These are phyloP conservation scores for Blastocystis sp. DNA, from an alignment of 352 stramenopile genomes.

Conservation along the genomic window DNA sequence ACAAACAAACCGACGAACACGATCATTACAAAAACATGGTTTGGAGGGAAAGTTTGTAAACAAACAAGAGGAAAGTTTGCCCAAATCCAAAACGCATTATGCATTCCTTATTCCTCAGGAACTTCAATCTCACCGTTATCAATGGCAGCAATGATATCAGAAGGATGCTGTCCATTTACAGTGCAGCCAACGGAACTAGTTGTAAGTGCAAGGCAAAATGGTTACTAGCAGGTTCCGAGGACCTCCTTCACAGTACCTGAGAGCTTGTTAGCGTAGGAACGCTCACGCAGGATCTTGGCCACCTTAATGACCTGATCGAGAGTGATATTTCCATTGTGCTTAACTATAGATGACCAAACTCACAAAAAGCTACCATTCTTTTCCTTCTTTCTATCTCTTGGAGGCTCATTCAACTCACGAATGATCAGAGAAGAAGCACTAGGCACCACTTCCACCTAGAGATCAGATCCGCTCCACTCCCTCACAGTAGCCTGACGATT, in stretches of 20 bases:
- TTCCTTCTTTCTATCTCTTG: slow-evolving; percentile 96
- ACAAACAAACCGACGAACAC: not conserved
- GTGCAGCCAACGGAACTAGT: slow-evolving; percentile 92
- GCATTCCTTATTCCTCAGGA: slow-evolving; percentile 78
- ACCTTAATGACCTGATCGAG: slow-evolving; percentile 97
- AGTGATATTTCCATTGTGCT: slow-evolving; percentile 98
- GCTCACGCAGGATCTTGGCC: slow-evolving; percentile 89
- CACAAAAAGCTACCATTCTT: slow-evolving; percentile 18
- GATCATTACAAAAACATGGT: not conserved
- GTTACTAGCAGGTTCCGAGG: slow-evolving; percentile 92
- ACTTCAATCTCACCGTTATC: slow-evolving; percentile 92
- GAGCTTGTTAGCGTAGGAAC: slow-evolving; percentile 90
- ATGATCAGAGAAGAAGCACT: slow-evolving; percentile 95
- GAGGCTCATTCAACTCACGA: slow-evolving; percentile 98
- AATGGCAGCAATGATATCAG: slow-evolving; percentile 90
- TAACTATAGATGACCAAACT: slow-evolving; percentile 70
- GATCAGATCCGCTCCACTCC: not conserved
- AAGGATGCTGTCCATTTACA: slow-evolving; percentile 92
- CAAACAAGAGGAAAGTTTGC: slow-evolving; percentile 44
- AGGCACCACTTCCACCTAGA: slow-evolving; percentile 83
- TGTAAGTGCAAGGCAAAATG: slow-evolving; percentile 89
- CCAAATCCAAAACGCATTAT: slow-evolving; percentile 5
- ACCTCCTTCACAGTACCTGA: slow-evolving; percentile 99
- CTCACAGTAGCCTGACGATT: slow-evolving; percentile 83
- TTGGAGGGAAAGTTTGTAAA: slow-evolving; percentile 49